Evolutionary conservation across 1,284 basidiomycete genomes (phyloP).

Genomic region (Leccinum griseonigrum): DNA sequence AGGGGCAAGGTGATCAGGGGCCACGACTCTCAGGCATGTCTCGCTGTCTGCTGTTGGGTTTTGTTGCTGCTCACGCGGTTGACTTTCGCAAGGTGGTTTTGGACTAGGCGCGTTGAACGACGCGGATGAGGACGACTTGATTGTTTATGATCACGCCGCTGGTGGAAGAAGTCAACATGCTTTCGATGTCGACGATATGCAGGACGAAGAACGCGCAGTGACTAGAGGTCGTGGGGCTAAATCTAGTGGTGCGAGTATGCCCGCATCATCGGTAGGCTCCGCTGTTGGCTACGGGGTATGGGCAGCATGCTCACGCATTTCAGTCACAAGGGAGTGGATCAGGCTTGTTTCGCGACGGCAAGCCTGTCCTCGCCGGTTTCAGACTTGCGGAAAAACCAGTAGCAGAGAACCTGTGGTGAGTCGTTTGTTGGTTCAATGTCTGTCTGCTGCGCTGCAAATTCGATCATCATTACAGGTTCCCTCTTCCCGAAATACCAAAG

Average conservation of each 20-base stretch:
- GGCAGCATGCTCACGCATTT: conserved; percentile 27
- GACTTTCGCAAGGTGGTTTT: conserved; percentile 59
- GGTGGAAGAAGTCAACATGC: conserved; percentile 55
- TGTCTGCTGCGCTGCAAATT: conserved; percentile 9
- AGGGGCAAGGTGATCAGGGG: conserved; percentile 34
- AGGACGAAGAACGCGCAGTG: conserved; percentile 57
- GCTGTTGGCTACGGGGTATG: background rate
- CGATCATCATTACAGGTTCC: conserved; percentile 55
- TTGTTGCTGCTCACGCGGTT: conserved; percentile 1
- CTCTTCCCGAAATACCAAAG: conserved; percentile 73
- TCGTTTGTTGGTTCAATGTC: conserved; percentile 12
- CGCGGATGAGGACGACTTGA: conserved; percentile 86
- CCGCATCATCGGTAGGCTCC: conserved; percentile 19
- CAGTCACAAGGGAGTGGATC: conserved; percentile 36
- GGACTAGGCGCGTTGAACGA: conserved; percentile 83
- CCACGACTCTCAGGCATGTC: conserved; percentile 55
- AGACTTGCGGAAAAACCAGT: conserved; percentile 65
- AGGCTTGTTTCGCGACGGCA: conserved; percentile 71
- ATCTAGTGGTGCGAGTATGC: background rate
- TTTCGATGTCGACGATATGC: conserved; percentile 61
- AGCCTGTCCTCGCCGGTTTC: conserved; percentile 67
- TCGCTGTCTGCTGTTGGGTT: background rate
- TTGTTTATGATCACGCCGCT: conserved; percentile 66
- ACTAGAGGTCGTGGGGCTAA: conserved; percentile 30
- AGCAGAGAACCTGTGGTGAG: conserved; percentile 68